Conservation (phyloP, 192 early-diverging fungal species). For the Coemansia sp. region DNA sequence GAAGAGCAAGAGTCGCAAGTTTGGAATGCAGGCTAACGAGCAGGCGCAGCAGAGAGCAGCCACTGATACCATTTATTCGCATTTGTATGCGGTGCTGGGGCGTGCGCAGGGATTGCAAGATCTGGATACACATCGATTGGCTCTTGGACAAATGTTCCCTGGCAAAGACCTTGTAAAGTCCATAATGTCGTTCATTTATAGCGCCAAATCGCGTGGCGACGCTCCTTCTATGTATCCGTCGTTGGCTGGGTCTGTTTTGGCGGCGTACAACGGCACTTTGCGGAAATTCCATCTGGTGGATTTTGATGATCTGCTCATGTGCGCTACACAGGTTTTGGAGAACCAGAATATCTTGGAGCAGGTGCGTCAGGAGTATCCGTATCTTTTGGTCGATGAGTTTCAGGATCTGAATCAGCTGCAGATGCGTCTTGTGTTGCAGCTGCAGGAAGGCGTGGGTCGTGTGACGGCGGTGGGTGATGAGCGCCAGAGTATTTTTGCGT, state of each 20-base stretch:
- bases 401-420: conserved; percentile 55
- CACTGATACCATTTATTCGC: conserved; percentile 19
- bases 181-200: conserved; percentile 34
- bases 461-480: conserved; percentile 55
- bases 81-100: conserved; percentile 26
- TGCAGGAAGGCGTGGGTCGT: conserved; percentile 33
- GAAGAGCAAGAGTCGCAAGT: conserved; percentile 7
- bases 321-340: conserved; percentile 28
- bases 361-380: conserved; percentile 32
- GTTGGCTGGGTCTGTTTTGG: conserved; percentile 28
- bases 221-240: conserved; percentile 17
- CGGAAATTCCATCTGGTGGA: conserved; percentile 40
- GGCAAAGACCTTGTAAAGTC: conserved; percentile 12
- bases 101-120: background rate
- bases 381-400: conserved; percentile 53
- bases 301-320: conserved; percentile 48
- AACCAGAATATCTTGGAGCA: conserved; percentile 6
- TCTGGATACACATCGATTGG: conserved; percentile 1
- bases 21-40: conserved; percentile 14
- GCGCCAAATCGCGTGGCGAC: conserved; percentile 44
- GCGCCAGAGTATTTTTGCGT: conserved; percentile 54
- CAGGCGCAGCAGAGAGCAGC: conserved; percentile 13
- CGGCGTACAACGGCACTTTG: conserved; percentile 44
- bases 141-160: conserved; percentile 4
- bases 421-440: conserved; percentile 40